Evolutionary conservation across 768 basidiomycete species (phyloP).

Genomic region (Boletus subcaerulescens): DNA sequence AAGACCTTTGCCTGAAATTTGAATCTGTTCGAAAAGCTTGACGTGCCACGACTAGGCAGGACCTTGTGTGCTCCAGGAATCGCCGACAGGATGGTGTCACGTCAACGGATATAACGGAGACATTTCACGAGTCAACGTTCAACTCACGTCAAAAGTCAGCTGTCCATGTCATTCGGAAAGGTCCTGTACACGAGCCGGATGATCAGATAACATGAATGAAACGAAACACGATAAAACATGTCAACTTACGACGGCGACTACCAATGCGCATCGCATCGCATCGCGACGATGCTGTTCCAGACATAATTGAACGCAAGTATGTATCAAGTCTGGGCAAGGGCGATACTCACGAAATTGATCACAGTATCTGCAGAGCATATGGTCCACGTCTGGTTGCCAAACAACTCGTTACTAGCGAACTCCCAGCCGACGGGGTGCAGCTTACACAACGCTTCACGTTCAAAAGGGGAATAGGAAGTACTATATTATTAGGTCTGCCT

Average conservation of each 20-base stretch:
- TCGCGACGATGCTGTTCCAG: no score
- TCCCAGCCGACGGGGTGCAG: not conserved
- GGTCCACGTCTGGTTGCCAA: not conserved
- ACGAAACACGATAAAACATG: not conserved
- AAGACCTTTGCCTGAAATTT: not conserved
- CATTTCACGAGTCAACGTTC: not conserved
- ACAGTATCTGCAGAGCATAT: not conserved
- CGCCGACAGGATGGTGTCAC: no score
- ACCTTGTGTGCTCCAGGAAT: no score
- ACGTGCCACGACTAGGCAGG: not conserved
- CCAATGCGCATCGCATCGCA: no score
- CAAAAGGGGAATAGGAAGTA: slow-evolving; percentile 2
- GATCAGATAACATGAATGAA: not conserved
- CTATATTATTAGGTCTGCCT: not conserved
- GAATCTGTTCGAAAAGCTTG: not conserved
- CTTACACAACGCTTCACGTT: not conserved
- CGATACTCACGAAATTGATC: not conserved
- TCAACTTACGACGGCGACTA: no score
- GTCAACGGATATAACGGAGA: not conserved
- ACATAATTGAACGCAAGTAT: no score
- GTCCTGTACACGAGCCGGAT: not conserved
- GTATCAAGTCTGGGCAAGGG: no score
- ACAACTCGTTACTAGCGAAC: slow-evolving; percentile 1
- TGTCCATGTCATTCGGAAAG: not conserved
- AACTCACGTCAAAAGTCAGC: not conserved